These are phyloP conservation scores for Picea sitchensis DNA, from an alignment of 75 land plant genomes.

Conservation along the genomic window DNA sequence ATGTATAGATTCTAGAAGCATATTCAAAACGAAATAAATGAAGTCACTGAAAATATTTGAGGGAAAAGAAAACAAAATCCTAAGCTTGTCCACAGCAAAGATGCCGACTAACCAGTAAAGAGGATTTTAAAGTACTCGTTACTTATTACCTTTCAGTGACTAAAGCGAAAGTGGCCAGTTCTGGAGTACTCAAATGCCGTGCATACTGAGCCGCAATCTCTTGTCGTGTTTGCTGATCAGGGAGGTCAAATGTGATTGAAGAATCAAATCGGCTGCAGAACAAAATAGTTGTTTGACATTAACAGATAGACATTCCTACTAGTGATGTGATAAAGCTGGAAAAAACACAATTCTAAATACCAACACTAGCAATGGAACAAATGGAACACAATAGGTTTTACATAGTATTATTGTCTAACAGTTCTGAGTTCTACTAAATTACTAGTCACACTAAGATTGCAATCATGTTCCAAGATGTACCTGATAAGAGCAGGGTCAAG, in stretches of 20 bases:
- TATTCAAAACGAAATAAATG: background rate
- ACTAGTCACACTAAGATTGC: too few relatives aligned
- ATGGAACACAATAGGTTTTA: background rate
- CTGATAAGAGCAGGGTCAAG: slow-evolving; percentile 96
- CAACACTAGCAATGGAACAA: background rate
- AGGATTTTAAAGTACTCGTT: background rate
- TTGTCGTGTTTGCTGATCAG: slow-evolving; percentile 69
- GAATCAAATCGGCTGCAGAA: slow-evolving; percentile 86
- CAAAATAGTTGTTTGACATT: background rate
- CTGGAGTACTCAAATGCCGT: slow-evolving; percentile 63
- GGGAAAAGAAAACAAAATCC: background rate
- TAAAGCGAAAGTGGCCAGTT: slow-evolving; percentile 56
- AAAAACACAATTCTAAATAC: slow-evolving; percentile 2
- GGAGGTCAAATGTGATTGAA: slow-evolving; percentile 74
- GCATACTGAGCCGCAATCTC: slow-evolving; percentile 93
- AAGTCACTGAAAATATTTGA: background rate
- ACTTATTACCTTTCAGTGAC: slow-evolving; percentile 69
- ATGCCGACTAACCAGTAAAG: background rate
- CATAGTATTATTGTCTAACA: background rate
- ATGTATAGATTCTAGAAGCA: background rate
- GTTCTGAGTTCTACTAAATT: background rate
- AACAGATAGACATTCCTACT: background rate
- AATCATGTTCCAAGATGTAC: slow-evolving; percentile 25
- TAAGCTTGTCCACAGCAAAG: background rate
- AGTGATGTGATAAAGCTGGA: background rate